Percentiles rank a stretch among this genome's conserved stretches.
Conservation (phyloP, 2,329 filamentous ascomycete genomes). For the Tolypocladium capitatum region DNA sequence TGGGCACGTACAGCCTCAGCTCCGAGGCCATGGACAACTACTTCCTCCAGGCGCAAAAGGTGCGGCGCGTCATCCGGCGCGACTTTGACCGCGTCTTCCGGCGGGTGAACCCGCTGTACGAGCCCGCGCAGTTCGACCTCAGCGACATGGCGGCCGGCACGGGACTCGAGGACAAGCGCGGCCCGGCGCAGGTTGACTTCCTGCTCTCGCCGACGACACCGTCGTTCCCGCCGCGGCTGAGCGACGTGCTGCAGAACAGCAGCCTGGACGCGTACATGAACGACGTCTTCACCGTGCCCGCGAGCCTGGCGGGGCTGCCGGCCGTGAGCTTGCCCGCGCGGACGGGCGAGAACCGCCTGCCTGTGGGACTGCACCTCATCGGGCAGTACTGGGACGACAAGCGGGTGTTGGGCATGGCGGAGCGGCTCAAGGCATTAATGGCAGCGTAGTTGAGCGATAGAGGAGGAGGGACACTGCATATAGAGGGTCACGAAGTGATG, state of each 20-base stretch:
- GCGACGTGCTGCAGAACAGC: conserved; percentile 39
- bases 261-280: conserved; percentile 75
- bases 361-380: conserved; percentile 57
- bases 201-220: conserved; percentile 80
- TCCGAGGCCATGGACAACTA: conserved; percentile 91
- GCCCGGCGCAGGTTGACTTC: conserved; percentile 62
- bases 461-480: neutral
- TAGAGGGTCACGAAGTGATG: neutral
- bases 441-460: neutral
- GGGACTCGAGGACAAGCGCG: conserved; percentile 39
- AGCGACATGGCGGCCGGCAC: conserved; percentile 44
- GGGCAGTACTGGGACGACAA: conserved; percentile 72
- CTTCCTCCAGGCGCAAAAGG: conserved; percentile 84
- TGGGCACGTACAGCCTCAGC: conserved; percentile 83
- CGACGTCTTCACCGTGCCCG: conserved; percentile 91
- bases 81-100: conserved; percentile 78
- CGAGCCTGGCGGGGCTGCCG: conserved; percentile 81
- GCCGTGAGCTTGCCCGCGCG: conserved; percentile 64
- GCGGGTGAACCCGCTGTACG: conserved; percentile 53
- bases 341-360: conserved; percentile 18
- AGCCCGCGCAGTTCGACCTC: conserved; percentile 39
- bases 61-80: conserved; percentile 67
- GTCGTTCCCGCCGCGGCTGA: conserved; percentile 53
- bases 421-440: conserved; percentile 11
- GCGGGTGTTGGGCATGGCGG: conserved; percentile 45